Conservation (phyloP, 2,329 filamentous ascomycete species). For the Beauveria brongniartii region DNA sequence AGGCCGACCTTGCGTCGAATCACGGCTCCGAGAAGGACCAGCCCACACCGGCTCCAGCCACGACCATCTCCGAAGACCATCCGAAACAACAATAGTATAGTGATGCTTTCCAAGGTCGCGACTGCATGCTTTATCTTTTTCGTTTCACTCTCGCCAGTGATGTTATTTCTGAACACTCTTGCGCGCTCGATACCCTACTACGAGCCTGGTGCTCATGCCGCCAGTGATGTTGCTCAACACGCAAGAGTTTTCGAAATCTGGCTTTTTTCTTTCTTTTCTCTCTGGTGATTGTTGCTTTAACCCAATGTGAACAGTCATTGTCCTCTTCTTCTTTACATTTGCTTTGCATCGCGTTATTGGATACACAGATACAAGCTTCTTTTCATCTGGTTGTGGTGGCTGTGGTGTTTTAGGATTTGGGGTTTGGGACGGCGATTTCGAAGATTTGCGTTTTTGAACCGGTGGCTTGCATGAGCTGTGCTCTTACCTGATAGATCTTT, state of each 20-base stretch:
- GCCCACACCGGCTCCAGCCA: background rate
- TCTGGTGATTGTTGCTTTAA: no score
- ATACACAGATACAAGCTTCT: background rate
- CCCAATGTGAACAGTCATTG: background rate
- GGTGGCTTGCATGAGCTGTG: background rate
- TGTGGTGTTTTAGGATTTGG: no score
- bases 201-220: slow-evolving; percentile 4
- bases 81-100: background rate
- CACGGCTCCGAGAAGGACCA: slow-evolving; percentile 8
- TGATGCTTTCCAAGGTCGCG: background rate
- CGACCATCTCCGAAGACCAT: background rate
- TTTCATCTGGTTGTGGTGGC: background rate
- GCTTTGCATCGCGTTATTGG: background rate
- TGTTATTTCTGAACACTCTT: slow-evolving; percentile 12
- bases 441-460: background rate
- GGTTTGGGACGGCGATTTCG: background rate
- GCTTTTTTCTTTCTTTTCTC: background rate
- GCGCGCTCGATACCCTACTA: slow-evolving; percentile 7
- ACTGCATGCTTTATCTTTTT: background rate
- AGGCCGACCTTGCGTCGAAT: slow-evolving; percentile 4
- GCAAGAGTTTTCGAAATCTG: slow-evolving; percentile 11
- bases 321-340: background rate
- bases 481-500: background rate
- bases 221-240: slow-evolving; percentile 12
- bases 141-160: background rate